Percentiles rank a stretch among this genome's conserved stretches.
These are phyloP conservation scores for Colletotrichum tamarilloi DNA, from an alignment of 2,329 filamentous ascomycete species.

Conservation along the genomic window DNA sequence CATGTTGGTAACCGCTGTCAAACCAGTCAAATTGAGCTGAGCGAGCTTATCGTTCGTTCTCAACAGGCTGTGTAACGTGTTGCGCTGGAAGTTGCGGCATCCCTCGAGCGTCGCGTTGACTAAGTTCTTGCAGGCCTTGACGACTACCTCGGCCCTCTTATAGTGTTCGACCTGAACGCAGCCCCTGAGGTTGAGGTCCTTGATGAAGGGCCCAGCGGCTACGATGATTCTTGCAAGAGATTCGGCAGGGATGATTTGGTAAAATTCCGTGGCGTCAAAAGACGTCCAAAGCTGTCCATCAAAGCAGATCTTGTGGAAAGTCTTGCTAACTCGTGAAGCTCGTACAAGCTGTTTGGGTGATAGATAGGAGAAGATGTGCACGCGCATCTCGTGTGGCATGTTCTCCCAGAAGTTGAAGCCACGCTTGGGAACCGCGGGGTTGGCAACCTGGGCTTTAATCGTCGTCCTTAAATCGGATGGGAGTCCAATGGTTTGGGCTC, in stretches of 20 bases:
- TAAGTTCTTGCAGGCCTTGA: constrained; percentile 87
- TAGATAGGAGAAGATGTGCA: constrained; percentile 81
- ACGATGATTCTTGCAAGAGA: constrained; percentile 87
- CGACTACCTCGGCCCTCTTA: constrained; percentile 80
- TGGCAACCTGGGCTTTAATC: constrained; percentile 24
- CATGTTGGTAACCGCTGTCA: constrained; percentile 82
- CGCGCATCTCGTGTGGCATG: constrained; percentile 84
- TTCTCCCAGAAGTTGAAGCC: constrained; percentile 78
- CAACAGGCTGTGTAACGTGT: constrained; percentile 82
- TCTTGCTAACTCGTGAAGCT: constrained; percentile 79
- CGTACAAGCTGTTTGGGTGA: constrained; percentile 84
- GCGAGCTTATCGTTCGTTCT: constrained; percentile 79
- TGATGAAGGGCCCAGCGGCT: constrained; percentile 88
- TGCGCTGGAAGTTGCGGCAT: constrained; percentile 83
- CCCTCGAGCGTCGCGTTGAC: constrained; percentile 90
- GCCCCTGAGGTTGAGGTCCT: constrained; percentile 88
- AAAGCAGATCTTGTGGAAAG: constrained; percentile 86
- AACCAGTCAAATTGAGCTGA: constrained; percentile 87
- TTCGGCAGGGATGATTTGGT: constrained; percentile 85
- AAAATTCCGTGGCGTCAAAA: constrained; percentile 88
- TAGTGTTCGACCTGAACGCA: constrained; percentile 90
- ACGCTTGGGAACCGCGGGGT: constrained; percentile 32
- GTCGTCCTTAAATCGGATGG: constrained; percentile 65
- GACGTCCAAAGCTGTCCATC: constrained; percentile 94
- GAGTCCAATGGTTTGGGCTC: constrained; percentile 63